A percentile compares a stretch with the other conserved stretches of the same genome.
These are phyloP conservation scores for Phaeolepiota aurea DNA, from an alignment of 768 basidiomycete species.

Conservation along the genomic window DNA sequence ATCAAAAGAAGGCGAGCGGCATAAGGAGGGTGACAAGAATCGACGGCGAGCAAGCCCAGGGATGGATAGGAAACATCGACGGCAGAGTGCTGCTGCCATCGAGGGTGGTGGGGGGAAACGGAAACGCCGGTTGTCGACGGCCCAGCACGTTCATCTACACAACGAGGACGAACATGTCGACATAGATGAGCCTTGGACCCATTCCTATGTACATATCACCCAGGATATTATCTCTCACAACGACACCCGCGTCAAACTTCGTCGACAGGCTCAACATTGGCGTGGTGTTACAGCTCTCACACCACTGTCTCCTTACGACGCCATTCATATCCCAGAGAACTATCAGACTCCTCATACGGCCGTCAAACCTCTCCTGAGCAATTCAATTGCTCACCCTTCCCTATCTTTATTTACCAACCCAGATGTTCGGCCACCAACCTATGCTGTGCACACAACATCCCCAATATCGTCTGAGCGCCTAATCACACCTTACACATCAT, in stretches of 20 bases:
- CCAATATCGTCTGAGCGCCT: slow-evolving; percentile 46
- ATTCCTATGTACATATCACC: slow-evolving; percentile 35
- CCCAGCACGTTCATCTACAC: slow-evolving; percentile 5
- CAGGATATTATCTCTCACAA: slow-evolving; percentile 35
- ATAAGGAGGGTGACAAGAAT: slow-evolving; percentile 7
- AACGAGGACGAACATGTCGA: slow-evolving; percentile 40
- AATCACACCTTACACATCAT: slow-evolving; percentile 56
- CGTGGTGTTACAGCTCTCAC: slow-evolving; percentile 53
- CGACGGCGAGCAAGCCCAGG: slow-evolving; percentile 26
- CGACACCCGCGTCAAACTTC: slow-evolving; percentile 39
- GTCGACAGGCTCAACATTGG: slow-evolving; percentile 57
- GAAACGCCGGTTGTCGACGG: slow-evolving; percentile 14
- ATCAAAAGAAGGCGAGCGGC: too few species aligned
- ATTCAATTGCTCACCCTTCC: slow-evolving; percentile 16
- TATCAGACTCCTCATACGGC: slow-evolving; percentile 11
- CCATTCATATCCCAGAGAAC: slow-evolving; percentile 5
- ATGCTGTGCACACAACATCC: slow-evolving; percentile 55
- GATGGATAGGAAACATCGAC: slow-evolving; percentile 24
- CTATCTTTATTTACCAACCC: slow-evolving; percentile 27
- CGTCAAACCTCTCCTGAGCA: slow-evolving; percentile 16
- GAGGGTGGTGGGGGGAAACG: slow-evolving; percentile 25
- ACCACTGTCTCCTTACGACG: slow-evolving; percentile 6
- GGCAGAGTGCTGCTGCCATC: slow-evolving; percentile 23
- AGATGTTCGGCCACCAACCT: slow-evolving; percentile 46
- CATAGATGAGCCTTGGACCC: slow-evolving; percentile 39